These are phyloP conservation scores for Picochlorum sp. DNA, from an alignment of 139 green algal species.

Conservation along the genomic window DNA sequence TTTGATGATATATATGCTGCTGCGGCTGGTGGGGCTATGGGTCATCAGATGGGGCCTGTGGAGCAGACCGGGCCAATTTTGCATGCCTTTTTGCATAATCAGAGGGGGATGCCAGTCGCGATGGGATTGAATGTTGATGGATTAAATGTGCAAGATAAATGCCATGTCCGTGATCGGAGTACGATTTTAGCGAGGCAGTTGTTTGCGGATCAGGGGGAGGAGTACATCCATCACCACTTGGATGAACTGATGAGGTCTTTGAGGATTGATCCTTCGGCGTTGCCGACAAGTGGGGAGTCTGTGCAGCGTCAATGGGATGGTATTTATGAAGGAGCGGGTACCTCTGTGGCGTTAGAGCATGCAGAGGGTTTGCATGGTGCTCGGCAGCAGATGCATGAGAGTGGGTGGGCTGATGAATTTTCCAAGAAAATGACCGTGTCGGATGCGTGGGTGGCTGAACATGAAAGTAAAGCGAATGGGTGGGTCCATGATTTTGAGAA, in stretches of 20 bases:
- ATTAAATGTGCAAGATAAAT: slow-evolving; percentile 24
- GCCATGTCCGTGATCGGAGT: slow-evolving; percentile 58
- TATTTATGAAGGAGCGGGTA: slow-evolving; percentile 13
- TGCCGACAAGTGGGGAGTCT: slow-evolving; percentile 31
- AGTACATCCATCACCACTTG: slow-evolving; percentile 64
- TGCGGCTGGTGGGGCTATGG: not conserved
- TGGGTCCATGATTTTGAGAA: slow-evolving; percentile 41
- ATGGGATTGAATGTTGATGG: not conserved
- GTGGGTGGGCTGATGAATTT: slow-evolving; percentile 29
- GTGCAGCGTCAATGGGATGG: slow-evolving; percentile 24
- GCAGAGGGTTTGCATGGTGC: slow-evolving; percentile 11
- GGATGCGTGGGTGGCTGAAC: slow-evolving; percentile 6
- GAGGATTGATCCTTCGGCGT: slow-evolving; percentile 49
- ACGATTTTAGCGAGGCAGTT: slow-evolving; percentile 79
- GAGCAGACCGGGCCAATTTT: not conserved
- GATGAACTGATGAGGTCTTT: slow-evolving; percentile 54
- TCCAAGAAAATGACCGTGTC: not conserved
- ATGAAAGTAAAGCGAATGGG: not conserved
- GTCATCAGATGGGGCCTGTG: not conserved
- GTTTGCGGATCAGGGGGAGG: slow-evolving; percentile 51
- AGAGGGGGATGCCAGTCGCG: slow-evolving; percentile 32
- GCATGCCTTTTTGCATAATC: slow-evolving; percentile 50
- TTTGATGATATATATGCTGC: not conserved
- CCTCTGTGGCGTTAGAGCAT: slow-evolving; percentile 1
- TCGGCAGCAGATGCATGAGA: slow-evolving; percentile 17